Conservation (phyloP, 305 asterid genomes). For the Rubia tinctorum region DNA sequence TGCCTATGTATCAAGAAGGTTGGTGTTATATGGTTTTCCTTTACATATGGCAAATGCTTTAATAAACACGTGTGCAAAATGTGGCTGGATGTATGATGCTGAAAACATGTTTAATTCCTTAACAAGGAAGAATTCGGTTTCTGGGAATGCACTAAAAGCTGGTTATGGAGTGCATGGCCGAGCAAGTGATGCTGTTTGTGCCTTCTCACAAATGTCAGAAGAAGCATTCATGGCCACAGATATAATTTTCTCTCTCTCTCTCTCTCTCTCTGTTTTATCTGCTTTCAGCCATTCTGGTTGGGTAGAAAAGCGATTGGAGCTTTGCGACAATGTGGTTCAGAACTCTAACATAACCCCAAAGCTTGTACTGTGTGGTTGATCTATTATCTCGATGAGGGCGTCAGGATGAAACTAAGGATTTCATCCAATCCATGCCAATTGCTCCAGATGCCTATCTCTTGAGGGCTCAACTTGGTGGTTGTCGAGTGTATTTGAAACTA, state of each 20-base stretch:
- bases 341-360: conserved; percentile 24
- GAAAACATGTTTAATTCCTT: conserved; percentile 20
- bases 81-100: conserved; percentile 25
- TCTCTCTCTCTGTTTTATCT: too few relatives aligned
- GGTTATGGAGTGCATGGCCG: conserved; percentile 30
- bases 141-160: conserved; percentile 36
- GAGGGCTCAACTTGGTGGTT: conserved; percentile 25
- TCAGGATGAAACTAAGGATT: conserved; percentile 27
- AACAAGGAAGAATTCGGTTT: conserved; percentile 20
- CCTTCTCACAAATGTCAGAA: conserved; percentile 26
- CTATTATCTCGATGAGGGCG: conserved; percentile 31
- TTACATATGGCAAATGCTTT: conserved; percentile 24
- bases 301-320: conserved; percentile 26
- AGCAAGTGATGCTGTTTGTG: conserved; percentile 26
- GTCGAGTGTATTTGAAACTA: conserved; percentile 23
- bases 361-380: conserved; percentile 36
- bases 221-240: conserved; percentile 26
- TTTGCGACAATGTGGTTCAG: conserved; percentile 25
- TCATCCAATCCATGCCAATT: conserved; percentile 26
- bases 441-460: conserved; percentile 26
- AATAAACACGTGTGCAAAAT: conserved; percentile 26
- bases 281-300: conserved; percentile 35
- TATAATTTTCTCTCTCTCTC: too few relatives aligned
- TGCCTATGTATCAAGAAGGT: conserved; percentile 23
- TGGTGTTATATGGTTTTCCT: conserved; percentile 18